These are phyloP conservation scores for Medicago arabica DNA, from an alignment of 306 rosid genomes.

Conservation along the genomic window DNA sequence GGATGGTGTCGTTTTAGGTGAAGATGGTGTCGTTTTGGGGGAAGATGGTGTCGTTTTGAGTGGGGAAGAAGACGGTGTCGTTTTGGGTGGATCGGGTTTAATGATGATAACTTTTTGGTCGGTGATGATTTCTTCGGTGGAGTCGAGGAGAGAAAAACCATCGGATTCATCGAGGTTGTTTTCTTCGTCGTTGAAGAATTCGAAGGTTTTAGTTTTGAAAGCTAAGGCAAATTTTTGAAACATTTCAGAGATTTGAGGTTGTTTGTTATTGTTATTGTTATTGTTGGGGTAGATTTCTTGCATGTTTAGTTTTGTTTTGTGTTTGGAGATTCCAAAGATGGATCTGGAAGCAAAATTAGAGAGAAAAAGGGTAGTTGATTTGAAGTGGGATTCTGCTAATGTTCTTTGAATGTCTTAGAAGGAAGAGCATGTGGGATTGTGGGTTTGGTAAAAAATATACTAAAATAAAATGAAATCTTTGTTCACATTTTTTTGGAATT, in stretches of 20 bases:
- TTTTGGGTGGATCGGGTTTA: slow-evolving; percentile 70
- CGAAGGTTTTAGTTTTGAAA: slow-evolving; percentile 88
- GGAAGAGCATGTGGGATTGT: slow-evolving; percentile 38
- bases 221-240: slow-evolving; percentile 94
- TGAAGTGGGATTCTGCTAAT: slow-evolving; percentile 30
- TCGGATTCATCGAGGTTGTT: slow-evolving; percentile 63
- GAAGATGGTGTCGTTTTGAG: background rate
- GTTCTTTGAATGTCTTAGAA: slow-evolving; percentile 48
- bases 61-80: background rate
- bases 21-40: background rate
- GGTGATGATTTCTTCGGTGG: slow-evolving; percentile 87
- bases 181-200: slow-evolving; percentile 76
- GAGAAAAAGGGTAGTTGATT: background rate
- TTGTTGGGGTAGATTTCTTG: slow-evolving; percentile 60
- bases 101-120: slow-evolving; percentile 95
- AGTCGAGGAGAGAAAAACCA: slow-evolving; percentile 81
- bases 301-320: slow-evolving; percentile 36
- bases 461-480: no score
- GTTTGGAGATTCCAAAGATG: slow-evolving; percentile 20
- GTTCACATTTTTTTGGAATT: background rate
- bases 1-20: background rate
- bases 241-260: slow-evolving; percentile 98
- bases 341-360: slow-evolving; percentile 1
- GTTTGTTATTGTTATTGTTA: slow-evolving; percentile 47
- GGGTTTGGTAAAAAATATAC: background rate